Conservation (phyloP, 208 protist species). For the Wallacemonas sp. region DNA sequence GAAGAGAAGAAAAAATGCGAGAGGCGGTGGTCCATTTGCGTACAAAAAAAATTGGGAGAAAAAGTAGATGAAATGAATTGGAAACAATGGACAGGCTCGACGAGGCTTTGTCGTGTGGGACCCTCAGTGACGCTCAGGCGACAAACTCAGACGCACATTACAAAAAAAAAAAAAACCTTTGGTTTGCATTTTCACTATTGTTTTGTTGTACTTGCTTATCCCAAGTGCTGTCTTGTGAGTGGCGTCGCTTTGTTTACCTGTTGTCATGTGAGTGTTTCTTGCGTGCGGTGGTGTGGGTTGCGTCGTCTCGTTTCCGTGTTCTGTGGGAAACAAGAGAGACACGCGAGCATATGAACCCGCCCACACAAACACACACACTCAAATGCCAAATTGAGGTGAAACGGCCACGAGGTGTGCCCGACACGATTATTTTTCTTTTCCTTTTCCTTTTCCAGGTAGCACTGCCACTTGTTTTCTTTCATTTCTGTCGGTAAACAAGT, state of each 20-base stretch:
- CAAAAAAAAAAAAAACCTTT: background rate
- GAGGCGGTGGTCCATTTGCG: background rate
- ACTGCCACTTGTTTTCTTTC: too few species aligned
- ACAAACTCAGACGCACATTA: background rate
- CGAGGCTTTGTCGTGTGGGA: background rate
- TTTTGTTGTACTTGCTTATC: too few species aligned
- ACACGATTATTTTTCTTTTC: too few species aligned
- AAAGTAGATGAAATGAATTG: background rate
- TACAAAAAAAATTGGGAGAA: too few species aligned
- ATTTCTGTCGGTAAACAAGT: too few species aligned
- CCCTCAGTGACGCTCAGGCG: background rate
- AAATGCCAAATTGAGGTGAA: too few species aligned
- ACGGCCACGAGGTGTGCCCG: too few species aligned
- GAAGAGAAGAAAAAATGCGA: background rate
- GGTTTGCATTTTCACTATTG: too few species aligned
- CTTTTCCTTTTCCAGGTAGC: too few species aligned
- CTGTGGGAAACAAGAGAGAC: background rate
- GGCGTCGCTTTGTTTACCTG: background rate
- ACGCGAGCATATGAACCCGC: background rate
- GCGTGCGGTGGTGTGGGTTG: background rate
- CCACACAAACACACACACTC: background rate
- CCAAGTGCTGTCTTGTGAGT: background rate
- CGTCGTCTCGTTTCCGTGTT: background rate
- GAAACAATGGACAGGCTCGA: background rate
- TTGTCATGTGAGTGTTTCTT: background rate